phyloP scores from a whole-genome alignment of 805 yeast genomes.

The Myxozyma kluyveri region DNA sequence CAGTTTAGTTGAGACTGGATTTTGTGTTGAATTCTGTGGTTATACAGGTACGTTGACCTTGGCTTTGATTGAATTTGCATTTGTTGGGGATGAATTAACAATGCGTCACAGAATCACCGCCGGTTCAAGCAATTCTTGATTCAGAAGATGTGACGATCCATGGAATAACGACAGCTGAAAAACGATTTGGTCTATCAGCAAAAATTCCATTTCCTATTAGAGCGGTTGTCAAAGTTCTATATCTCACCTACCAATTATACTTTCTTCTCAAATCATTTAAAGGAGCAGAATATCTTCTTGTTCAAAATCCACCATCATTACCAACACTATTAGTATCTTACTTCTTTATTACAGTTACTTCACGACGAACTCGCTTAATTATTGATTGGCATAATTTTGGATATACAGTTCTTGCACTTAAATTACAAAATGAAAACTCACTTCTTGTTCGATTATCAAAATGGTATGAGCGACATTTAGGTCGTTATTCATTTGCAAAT shows the following conservation, averaged over 20 bases:
- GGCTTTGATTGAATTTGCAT: neutral
- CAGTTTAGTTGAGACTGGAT: constrained; percentile 66
- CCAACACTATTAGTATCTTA: constrained; percentile 72
- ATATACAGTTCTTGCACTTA: constrained; percentile 72
- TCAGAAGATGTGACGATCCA: constrained; percentile 35
- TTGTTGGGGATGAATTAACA: neutral
- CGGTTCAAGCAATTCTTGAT: constrained; percentile 32
- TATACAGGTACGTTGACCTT: constrained; percentile 46
- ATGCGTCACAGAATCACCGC: constrained; percentile 17
- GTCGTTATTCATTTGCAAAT: constrained; percentile 61
- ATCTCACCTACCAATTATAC: constrained; percentile 39
- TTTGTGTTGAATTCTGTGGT: constrained; percentile 80
- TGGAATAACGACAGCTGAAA: constrained; percentile 34
- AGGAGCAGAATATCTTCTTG: constrained; percentile 64
- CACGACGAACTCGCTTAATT: constrained; percentile 59
- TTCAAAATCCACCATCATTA: constrained; percentile 86
- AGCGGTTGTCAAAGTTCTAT: constrained; percentile 56
- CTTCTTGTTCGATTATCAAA: constrained; percentile 61
- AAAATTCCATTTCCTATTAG: constrained; percentile 55
- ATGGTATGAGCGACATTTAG: constrained; percentile 61
- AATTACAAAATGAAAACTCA: constrained; percentile 49
- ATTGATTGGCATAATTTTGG: constrained; percentile 98
- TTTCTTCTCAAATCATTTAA: constrained; percentile 51
- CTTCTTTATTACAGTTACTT: constrained; percentile 48
- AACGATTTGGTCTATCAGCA: constrained; percentile 19